Conservation (phyloP, 164 flowering plant genomes). For the Chloranthus sessilifolius region DNA sequence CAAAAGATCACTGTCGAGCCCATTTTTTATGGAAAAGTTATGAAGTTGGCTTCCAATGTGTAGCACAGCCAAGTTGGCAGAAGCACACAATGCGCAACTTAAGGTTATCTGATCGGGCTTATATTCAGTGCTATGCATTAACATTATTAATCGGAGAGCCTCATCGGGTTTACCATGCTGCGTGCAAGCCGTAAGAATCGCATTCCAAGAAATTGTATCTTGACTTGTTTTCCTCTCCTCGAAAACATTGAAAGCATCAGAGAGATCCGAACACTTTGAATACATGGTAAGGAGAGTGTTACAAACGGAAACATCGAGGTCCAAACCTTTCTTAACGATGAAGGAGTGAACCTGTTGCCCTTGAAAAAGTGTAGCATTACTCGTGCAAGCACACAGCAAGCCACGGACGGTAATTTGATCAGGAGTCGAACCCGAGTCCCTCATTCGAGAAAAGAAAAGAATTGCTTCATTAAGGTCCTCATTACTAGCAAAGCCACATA, state of each 20-base stretch:
- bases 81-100: constrained; percentile 34
- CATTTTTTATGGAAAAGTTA: constrained; percentile 36
- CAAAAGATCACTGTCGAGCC: constrained; percentile 27
- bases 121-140: constrained; percentile 33
- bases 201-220: constrained; percentile 67
- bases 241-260: constrained; percentile 36
- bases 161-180: constrained; percentile 39
- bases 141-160: constrained; percentile 33
- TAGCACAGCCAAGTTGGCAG: constrained; percentile 42
- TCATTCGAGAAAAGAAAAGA: constrained; percentile 39
- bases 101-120: constrained; percentile 47
- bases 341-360: constrained; percentile 54
- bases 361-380: constrained; percentile 24
- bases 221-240: constrained; percentile 26
- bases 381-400: constrained; percentile 47
- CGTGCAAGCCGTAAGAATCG: constrained; percentile 50
- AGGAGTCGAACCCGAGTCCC: constrained; percentile 36
- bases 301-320: constrained; percentile 31
- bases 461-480: constrained; percentile 39
- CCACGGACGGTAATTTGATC: constrained; percentile 48
- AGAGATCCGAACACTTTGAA: constrained; percentile 37
- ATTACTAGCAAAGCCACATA: constrained; percentile 43
- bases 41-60: constrained; percentile 49
- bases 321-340: constrained; percentile 37
- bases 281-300: constrained; percentile 65